These are phyloP conservation scores for Diplosphaera chodatii DNA, from an alignment of 139 green algal genomes.

Conservation along the genomic window DNA sequence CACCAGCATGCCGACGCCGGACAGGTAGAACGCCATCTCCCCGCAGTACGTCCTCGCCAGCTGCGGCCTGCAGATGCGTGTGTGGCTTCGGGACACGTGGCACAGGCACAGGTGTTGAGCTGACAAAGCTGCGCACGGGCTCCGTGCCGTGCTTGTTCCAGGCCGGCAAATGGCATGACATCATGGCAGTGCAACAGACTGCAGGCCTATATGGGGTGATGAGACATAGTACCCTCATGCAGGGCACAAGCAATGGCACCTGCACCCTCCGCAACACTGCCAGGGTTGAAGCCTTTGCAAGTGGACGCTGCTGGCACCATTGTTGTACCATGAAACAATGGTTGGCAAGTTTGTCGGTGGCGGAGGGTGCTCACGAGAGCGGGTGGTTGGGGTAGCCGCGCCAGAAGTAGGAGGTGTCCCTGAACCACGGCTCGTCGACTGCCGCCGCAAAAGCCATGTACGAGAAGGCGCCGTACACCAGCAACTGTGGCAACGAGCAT, in stretches of 20 bases:
- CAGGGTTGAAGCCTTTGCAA: too few relatives aligned
- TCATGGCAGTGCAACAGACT: too few relatives aligned
- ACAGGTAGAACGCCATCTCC: slow-evolving; percentile 53
- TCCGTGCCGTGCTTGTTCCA: too few relatives aligned
- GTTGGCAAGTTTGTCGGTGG: too few relatives aligned
- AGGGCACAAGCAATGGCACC: too few relatives aligned
- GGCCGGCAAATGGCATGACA: too few relatives aligned
- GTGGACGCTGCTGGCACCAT: too few relatives aligned
- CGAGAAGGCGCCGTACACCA: slow-evolving; percentile 21
- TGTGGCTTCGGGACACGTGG: slow-evolving; percentile 3
- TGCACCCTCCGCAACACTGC: too few relatives aligned
- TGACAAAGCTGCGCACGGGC: too few relatives aligned
- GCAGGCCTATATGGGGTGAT: too few relatives aligned
- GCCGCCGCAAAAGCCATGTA: slow-evolving; percentile 18
- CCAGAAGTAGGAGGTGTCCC: slow-evolving; percentile 41
- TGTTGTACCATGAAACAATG: too few relatives aligned
- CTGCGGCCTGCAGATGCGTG: slow-evolving; percentile 21
- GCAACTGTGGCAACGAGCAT: slow-evolving; percentile 5
- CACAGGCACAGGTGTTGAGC: background rate
- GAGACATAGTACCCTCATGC: too few relatives aligned
- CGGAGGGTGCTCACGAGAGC: slow-evolving; percentile 48
- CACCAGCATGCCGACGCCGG: slow-evolving; percentile 47
- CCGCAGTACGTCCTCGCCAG: slow-evolving; percentile 36
- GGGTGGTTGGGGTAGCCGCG: slow-evolving; percentile 39
- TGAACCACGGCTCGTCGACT: slow-evolving; percentile 32